A percentile compares a stretch with the other conserved stretches of the same genome.
These are phyloP conservation scores for Fusarium floridanum DNA, from an alignment of 2,329 filamentous ascomycete genomes.

Conservation along the genomic window DNA sequence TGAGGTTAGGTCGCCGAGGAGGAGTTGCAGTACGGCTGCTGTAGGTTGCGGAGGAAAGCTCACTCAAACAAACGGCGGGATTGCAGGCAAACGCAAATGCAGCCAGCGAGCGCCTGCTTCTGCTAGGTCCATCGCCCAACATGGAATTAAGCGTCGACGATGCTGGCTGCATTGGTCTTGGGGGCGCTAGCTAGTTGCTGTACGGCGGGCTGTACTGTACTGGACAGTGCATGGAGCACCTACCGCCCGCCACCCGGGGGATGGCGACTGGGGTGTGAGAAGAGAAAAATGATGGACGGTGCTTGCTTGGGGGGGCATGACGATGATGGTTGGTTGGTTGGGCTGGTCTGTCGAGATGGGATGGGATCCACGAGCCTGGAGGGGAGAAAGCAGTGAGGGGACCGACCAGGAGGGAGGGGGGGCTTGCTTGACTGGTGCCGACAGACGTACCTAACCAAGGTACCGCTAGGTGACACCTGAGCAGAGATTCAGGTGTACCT, in stretches of 20 bases:
- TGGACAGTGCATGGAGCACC: not conserved
- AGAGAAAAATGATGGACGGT: conserved; percentile 16
- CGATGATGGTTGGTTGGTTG: conserved; percentile 5
- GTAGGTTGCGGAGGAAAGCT: conserved; percentile 5
- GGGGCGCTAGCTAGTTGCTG: conserved; percentile 18
- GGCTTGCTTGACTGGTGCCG: not conserved
- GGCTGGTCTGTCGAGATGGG: not conserved
- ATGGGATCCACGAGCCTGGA: conserved; percentile 6
- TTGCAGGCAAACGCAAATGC: conserved; percentile 8
- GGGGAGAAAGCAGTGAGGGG: not conserved
- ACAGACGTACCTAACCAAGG: conserved; percentile 10
- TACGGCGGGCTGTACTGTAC: not conserved
- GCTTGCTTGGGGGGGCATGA: conserved; percentile 15
- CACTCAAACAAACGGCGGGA: not conserved
- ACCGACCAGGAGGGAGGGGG: not conserved
- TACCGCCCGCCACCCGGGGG: conserved; percentile 21
- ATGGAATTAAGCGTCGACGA: conserved; percentile 38
- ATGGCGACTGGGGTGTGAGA: conserved; percentile 28
- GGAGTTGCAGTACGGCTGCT: not conserved
- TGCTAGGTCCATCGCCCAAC: conserved; percentile 18
- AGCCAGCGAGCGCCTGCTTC: conserved; percentile 25
- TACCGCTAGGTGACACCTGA: conserved; percentile 18
- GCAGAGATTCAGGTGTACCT: conserved; percentile 34
- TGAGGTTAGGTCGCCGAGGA: not conserved
- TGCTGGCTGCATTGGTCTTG: conserved; percentile 36